Evolutionary conservation across 495 filamentous ascomycete species (phyloP).

Genomic region (Penicillium bialowiezense): DNA sequence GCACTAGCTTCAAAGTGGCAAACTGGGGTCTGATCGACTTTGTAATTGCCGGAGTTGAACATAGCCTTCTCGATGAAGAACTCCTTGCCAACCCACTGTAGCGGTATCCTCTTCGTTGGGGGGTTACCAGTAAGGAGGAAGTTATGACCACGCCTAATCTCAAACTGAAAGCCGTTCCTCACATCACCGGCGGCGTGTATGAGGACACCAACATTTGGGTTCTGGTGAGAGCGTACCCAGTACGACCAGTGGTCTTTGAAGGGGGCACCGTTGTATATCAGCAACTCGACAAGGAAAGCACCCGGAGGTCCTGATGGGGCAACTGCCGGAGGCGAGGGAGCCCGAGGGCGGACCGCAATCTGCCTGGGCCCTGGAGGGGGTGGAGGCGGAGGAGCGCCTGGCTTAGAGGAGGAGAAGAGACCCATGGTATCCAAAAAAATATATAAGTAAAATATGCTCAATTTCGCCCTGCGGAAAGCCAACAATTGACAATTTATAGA

Average conservation of each 20-base stretch:
- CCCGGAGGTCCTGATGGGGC: background rate
- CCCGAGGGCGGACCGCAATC: too few species aligned
- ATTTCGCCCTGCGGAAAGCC: too few species aligned
- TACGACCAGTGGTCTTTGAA: constrained; percentile 37
- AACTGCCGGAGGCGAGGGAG: background rate
- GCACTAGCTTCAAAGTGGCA: constrained; percentile 18
- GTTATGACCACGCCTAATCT: constrained; percentile 23
- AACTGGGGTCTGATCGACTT: constrained; percentile 12
- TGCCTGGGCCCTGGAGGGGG: too few species aligned
- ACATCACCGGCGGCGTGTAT: constrained; percentile 29
- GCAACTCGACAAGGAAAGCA: constrained; percentile 21
- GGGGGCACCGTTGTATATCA: constrained; percentile 29
- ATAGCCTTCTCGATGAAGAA: constrained; percentile 21
- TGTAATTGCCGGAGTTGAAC: constrained; percentile 15
- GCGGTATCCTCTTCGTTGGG: constrained; percentile 17
- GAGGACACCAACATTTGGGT: constrained; percentile 16
- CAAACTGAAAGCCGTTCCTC: constrained; percentile 22
- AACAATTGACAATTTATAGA: too few species aligned
- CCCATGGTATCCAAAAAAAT: too few species aligned
- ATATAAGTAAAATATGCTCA: too few species aligned
- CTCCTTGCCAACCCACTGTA: constrained; percentile 24
- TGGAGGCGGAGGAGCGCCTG: too few species aligned
- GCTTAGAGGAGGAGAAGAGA: too few species aligned
- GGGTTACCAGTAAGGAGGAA: constrained; percentile 3
- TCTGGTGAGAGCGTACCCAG: constrained; percentile 13